Evolutionary conservation across 306 rosid genomes (phyloP).

Genomic region (Hippophae tibetana): DNA sequence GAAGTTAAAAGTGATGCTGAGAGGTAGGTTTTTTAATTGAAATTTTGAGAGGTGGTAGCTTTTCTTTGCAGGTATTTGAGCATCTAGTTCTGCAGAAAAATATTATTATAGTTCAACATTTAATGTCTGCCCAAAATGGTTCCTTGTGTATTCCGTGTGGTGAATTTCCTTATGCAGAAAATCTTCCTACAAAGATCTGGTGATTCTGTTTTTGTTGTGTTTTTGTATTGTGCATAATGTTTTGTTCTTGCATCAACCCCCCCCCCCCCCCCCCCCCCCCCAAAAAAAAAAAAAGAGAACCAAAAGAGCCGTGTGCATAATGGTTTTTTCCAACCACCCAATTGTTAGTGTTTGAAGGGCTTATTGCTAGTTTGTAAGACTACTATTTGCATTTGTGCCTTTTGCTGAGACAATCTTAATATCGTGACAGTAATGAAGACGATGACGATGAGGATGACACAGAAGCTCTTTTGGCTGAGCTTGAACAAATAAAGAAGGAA

Average conservation of each 20-base stretch:
- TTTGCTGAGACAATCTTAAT: constrained; percentile 1
- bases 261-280: too few species aligned
- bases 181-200: too few species aligned
- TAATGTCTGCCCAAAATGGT: not conserved
- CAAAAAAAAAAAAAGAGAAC: too few species aligned
- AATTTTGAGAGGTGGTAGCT: constrained; percentile 7
- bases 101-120: not conserved
- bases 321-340: too few species aligned
- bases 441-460: constrained; percentile 73
- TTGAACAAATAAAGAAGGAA: constrained; percentile 95
- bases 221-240: too few species aligned
- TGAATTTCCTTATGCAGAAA: too few species aligned
- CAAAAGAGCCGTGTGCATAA: too few species aligned
- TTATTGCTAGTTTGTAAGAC: too few species aligned
- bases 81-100: not conserved
- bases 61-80: not conserved
- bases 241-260: too few species aligned
- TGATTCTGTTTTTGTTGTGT: too few species aligned
- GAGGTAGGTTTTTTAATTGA: constrained; percentile 24
- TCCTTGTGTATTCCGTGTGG: too few species aligned
- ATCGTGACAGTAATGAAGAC: constrained; percentile 43
- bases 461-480: constrained; percentile 90
- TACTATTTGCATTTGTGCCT: not conserved
- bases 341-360: too few species aligned
- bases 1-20: constrained; percentile 86